A percentile compares a stretch with the other conserved stretches of the same genome.
These are phyloP conservation scores for Lithohypha guttulata DNA, from an alignment of 2,329 filamentous ascomycete genomes.

Conservation along the genomic window DNA sequence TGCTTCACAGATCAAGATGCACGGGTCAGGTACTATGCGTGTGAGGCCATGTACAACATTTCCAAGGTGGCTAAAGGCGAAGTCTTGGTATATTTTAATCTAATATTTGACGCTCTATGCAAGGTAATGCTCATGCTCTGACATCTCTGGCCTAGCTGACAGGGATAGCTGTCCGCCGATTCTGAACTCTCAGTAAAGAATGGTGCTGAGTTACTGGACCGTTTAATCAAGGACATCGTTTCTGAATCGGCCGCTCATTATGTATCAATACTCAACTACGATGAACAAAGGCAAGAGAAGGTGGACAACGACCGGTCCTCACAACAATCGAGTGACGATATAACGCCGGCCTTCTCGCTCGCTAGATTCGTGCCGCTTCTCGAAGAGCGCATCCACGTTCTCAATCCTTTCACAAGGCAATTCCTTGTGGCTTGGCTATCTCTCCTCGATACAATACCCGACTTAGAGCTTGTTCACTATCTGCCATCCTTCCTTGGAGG, in stretches of 20 bases:
- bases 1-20: slow-evolving; percentile 99
- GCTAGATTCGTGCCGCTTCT: slow-evolving; percentile 83
- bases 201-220: slow-evolving; percentile 86
- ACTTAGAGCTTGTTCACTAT: slow-evolving; percentile 86
- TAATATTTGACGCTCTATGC: slow-evolving; percentile 93
- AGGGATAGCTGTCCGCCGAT: slow-evolving; percentile 71
- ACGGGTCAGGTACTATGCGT: slow-evolving; percentile 92
- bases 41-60: slow-evolving; percentile 99
- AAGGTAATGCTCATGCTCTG: slow-evolving; percentile 53
- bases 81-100: slow-evolving; percentile 93
- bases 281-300: slow-evolving; percentile 38
- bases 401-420: slow-evolving; percentile 87
- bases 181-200: slow-evolving; percentile 97
- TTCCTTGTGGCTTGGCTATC: slow-evolving; percentile 96
- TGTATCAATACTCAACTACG: slow-evolving; percentile 69
- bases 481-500: slow-evolving; percentile 85
- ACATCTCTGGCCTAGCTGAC: background rate
- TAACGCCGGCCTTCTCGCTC: slow-evolving; percentile 84
- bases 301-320: slow-evolving; percentile 24
- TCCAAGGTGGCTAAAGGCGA: slow-evolving; percentile 98
- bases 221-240: slow-evolving; percentile 91
- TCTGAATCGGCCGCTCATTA: slow-evolving; percentile 92
- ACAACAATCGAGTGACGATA: slow-evolving; percentile 31
- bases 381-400: slow-evolving; percentile 84
- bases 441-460: slow-evolving; percentile 87